Percentiles rank a stretch among this genome's conserved stretches.
These are phyloP conservation scores for Beauveria brongniartii DNA, from an alignment of 2,329 filamentous ascomycete species.

Conservation along the genomic window DNA sequence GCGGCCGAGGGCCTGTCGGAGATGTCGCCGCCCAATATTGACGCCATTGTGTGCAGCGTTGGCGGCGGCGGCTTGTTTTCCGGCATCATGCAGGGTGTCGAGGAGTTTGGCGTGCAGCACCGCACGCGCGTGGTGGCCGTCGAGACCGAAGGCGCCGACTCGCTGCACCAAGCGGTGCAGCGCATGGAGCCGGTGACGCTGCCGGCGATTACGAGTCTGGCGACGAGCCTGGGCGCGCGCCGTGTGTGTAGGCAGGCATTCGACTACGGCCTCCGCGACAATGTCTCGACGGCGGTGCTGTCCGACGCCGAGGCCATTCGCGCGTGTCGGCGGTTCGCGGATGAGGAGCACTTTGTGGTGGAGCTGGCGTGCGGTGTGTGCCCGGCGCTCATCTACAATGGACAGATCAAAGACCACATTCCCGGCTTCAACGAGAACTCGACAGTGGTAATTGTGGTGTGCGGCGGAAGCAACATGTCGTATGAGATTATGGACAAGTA, in stretches of 20 bases:
- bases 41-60: conserved; percentile 65
- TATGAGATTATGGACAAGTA: conserved; percentile 22
- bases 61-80: conserved; percentile 76
- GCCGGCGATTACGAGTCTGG: conserved; percentile 60
- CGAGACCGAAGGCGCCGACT: conserved; percentile 66
- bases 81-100: conserved; percentile 60
- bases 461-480: conserved; percentile 25
- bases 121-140: conserved; percentile 52
- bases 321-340: conserved; percentile 20
- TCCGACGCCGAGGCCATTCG: conserved; percentile 21
- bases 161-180: conserved; percentile 48
- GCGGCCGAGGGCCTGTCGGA: conserved; percentile 65
- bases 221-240: conserved; percentile 60
- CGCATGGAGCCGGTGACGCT: conserved; percentile 51
- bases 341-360: conserved; percentile 23
- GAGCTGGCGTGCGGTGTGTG: conserved; percentile 23
- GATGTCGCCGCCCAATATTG: conserved; percentile 28
- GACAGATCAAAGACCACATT: conserved; percentile 17
- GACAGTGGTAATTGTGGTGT: conserved; percentile 23
- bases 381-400: conserved; percentile 22
- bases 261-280: conserved; percentile 20
- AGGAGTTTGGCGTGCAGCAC: conserved; percentile 15
- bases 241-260: conserved; percentile 49
- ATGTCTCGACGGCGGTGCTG: conserved; percentile 20
- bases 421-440: conserved; percentile 18